phyloP scores from a whole-genome alignment of 1,284 basidiomycete species.

The Lignosus rhinocerotis region DNA sequence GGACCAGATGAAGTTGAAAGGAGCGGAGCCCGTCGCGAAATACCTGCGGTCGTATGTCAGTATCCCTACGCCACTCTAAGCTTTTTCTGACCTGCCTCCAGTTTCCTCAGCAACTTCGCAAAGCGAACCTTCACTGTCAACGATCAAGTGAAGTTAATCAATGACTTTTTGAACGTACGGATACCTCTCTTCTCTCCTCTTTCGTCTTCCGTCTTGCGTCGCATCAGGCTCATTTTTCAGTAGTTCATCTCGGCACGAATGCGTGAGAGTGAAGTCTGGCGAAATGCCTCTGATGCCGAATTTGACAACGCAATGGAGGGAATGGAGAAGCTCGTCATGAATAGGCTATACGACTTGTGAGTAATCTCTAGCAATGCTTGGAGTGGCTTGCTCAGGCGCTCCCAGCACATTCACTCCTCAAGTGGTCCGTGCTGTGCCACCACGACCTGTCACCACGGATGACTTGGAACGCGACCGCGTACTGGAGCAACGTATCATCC shows the following conservation, averaged over 20 bases:
- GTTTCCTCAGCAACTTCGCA: slow-evolving; percentile 88
- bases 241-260: slow-evolving; percentile 89
- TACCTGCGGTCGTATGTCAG: slow-evolving; percentile 83
- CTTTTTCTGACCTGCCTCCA: slow-evolving; percentile 32
- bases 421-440: slow-evolving; percentile 60
- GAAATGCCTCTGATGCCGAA: slow-evolving; percentile 72
- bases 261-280: slow-evolving; percentile 85
- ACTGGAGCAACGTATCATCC: slow-evolving; percentile 84
- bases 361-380: slow-evolving; percentile 28
- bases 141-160: slow-evolving; percentile 92
- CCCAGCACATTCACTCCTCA: slow-evolving; percentile 88
- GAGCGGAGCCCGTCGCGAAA: slow-evolving; percentile 87
- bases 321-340: slow-evolving; percentile 99
- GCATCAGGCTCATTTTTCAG: slow-evolving; percentile 1
- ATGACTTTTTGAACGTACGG: slow-evolving; percentile 85
- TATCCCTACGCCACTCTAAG: not conserved
- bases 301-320: slow-evolving; percentile 98
- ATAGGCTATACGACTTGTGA: slow-evolving; percentile 90
- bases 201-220: too few relatives aligned
- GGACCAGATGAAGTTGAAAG: slow-evolving; percentile 85
- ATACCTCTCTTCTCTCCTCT: not conserved
- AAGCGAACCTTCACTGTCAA: slow-evolving; percentile 86
- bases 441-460: slow-evolving; percentile 86
- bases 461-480: slow-evolving; percentile 95
- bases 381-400: not conserved